Conservation (phyloP, 2,329 filamentous ascomycete genomes). For the Aureobasidium pullulans region DNA sequence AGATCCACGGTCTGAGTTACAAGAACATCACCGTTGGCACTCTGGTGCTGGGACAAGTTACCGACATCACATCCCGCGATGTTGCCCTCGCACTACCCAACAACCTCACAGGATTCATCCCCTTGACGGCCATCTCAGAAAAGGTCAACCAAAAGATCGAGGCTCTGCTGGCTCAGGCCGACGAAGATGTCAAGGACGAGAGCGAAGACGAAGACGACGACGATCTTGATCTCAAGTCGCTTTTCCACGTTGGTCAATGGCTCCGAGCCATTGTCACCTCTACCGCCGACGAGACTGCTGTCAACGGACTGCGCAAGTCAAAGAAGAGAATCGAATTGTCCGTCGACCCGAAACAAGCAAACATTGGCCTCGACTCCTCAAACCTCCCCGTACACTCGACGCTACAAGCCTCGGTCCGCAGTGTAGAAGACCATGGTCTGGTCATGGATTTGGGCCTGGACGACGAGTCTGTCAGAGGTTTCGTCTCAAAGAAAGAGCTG, state of each 20-base stretch:
- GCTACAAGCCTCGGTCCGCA: slow-evolving; percentile 79
- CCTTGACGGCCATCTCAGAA: slow-evolving; percentile 86
- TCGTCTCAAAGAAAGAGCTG: slow-evolving; percentile 78
- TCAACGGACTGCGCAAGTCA: slow-evolving; percentile 47
- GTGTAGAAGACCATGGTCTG: slow-evolving; percentile 91
- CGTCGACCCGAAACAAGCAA: slow-evolving; percentile 69
- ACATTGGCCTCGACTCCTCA: slow-evolving; percentile 63
- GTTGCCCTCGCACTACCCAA: slow-evolving; percentile 81
- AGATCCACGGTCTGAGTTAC: slow-evolving; percentile 71
- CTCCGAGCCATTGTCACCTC: slow-evolving; percentile 76
- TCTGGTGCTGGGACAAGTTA: slow-evolving; percentile 79
- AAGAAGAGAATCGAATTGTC: slow-evolving; percentile 84
- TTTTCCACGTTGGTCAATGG: slow-evolving; percentile 83
- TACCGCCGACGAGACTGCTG: slow-evolving; percentile 58
- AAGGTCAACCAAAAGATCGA: slow-evolving; percentile 70
- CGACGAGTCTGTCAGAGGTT: slow-evolving; percentile 63
- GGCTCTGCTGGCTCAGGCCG: slow-evolving; percentile 53
- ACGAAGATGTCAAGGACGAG: slow-evolving; percentile 47
- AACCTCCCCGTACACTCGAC: slow-evolving; percentile 69
- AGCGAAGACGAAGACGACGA: slow-evolving; percentile 46
- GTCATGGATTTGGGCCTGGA: slow-evolving; percentile 85
- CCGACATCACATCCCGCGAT: slow-evolving; percentile 70
- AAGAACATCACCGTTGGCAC: slow-evolving; percentile 80
- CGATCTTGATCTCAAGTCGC: slow-evolving; percentile 62
- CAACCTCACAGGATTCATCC: slow-evolving; percentile 82